Conservation (phyloP, 1,284 basidiomycete genomes). For the Gomphus sp. region DNA sequence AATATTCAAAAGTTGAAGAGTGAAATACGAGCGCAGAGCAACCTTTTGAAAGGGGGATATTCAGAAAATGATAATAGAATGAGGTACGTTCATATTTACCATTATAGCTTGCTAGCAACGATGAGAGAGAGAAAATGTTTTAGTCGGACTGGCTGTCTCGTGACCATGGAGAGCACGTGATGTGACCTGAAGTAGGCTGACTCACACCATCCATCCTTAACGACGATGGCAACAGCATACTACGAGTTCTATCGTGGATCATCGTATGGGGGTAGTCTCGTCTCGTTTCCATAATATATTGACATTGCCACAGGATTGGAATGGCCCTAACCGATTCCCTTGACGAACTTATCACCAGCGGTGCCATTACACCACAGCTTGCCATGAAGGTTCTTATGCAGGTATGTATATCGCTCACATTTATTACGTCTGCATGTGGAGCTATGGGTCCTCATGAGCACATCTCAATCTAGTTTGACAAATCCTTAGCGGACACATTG, state of each 20-base stretch:
- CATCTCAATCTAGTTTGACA: constrained; percentile 69
- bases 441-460: background rate
- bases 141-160: background rate
- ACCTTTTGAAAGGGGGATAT: background rate
- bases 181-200: background rate
- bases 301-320: constrained; percentile 61
- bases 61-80: background rate
- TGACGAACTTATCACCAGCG: constrained; percentile 96
- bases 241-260: constrained; percentile 89
- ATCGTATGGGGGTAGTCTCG: constrained; percentile 47
- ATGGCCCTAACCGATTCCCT: constrained; percentile 98
- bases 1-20: constrained; percentile 12
- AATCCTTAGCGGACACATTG: constrained; percentile 84
- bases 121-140: background rate
- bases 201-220: background rate
- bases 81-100: background rate
- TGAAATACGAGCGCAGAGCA: background rate
- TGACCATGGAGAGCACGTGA: background rate
- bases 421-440: background rate
- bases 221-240: constrained; percentile 42
- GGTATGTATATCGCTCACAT: constrained; percentile 37
- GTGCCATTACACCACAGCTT: constrained; percentile 93
- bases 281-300: constrained; percentile 4
- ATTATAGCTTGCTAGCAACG: background rate
- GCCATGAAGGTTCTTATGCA: constrained; percentile 96